Evolutionary conservation across 2,329 filamentous ascomycete species (phyloP).

Genomic region (Talaromyces pinophilus): DNA sequence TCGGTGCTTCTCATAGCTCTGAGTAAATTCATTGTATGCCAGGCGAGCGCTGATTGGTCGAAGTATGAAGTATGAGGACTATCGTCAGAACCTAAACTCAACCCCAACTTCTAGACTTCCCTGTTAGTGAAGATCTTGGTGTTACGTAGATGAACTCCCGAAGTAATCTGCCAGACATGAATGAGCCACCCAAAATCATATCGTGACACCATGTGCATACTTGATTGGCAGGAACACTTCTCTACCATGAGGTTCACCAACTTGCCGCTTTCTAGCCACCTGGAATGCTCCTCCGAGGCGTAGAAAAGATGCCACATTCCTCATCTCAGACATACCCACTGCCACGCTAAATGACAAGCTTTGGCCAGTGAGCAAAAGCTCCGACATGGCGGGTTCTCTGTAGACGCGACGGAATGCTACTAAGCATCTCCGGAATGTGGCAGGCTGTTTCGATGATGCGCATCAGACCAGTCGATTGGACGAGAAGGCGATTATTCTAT

Average conservation of each 20-base stretch:
- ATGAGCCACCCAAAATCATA: not conserved
- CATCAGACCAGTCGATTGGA: not conserved
- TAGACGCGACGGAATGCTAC: conserved; percentile 22
- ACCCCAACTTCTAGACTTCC: not conserved
- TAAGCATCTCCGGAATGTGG: conserved; percentile 19
- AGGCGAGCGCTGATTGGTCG: not conserved
- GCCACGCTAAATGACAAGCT: not conserved
- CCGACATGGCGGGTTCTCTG: conserved; percentile 3
- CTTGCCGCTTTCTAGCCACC: conserved; percentile 6
- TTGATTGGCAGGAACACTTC: not conserved
- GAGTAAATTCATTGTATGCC: not conserved
- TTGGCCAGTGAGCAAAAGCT: not conserved
- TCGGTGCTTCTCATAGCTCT: not conserved
- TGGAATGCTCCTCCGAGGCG: not conserved
- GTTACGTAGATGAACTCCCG: too few relatives aligned
- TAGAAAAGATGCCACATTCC: not conserved
- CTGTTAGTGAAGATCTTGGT: not conserved
- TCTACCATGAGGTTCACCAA: not conserved
- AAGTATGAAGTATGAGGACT: not conserved
- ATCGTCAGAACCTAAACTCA: not conserved
- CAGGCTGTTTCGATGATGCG: conserved; percentile 1
- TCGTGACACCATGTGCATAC: not conserved
- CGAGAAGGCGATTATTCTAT: not conserved
- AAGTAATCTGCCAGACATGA: too few relatives aligned
- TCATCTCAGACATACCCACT: not conserved